Evolutionary conservation across 148 eudicot species (phyloP), one percentile per base, ranked within the genome.

Genomic region (Pharnaceum exiguum): DNA sequence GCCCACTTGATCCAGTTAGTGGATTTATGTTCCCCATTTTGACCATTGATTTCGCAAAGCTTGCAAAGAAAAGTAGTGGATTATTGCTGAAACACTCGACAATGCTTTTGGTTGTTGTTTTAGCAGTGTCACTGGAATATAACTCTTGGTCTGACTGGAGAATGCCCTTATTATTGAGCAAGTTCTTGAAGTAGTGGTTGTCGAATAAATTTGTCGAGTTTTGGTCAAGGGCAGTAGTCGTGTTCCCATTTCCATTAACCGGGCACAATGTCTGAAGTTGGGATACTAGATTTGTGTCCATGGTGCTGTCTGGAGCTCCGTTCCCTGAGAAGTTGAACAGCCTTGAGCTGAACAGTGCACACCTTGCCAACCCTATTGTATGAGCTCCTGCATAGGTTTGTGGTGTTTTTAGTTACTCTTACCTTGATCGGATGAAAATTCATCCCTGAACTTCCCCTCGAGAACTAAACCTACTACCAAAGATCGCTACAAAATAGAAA

Each of bases 1-100:
- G 70, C 23, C 96, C 93, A 54, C 25, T 59, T 1, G 83, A 67
- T 10, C 96, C 93, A 2, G 93, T 82, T 17, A 80, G 44, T 36
- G 77, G 77, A 42, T 75, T 69, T 37, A 82, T 74, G 36, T 75
- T 85, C 27, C 87, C 93, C 93, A 89, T 89, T 61, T 77, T 85
- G 46, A 89, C 71, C 80, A 89, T 85, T 33, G 93, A 80, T 23
- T 46, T 66, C 28, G 47, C 81, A 21, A 89, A 85, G 32, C 79
- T 74, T 17, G 2, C 11, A 17, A 67, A 62, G 67, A 80, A 84
- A 31, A 56, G 60, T 23, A 10, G 10, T 19, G 30, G 39, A 25
- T 68, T 53, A 15, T 40, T 65, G 43, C 83, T 84, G 68, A 77
- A 84, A 30, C 60, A 46, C 62, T 85, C 73, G 5, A 79, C 90